These are phyloP conservation scores for Centaurea solstitialis DNA, from an alignment of 129 eudicot species.

Conservation along the genomic window DNA sequence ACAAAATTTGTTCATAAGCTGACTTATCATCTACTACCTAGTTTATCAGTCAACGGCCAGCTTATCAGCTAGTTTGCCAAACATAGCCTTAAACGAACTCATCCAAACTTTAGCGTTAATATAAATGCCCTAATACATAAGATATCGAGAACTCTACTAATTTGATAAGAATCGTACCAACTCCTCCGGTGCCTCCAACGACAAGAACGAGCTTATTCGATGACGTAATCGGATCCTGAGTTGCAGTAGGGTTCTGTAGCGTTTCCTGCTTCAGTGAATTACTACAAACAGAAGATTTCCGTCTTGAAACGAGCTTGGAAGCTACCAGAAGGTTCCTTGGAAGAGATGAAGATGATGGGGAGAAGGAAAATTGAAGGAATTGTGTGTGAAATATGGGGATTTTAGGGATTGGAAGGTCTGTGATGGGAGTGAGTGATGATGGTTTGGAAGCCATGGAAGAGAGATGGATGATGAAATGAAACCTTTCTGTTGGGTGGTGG, in stretches of 20 bases:
- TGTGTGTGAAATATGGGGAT: conserved; percentile 24
- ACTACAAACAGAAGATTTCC: conserved; percentile 27
- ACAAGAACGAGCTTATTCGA: conserved; percentile 83
- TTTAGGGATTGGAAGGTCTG: conserved; percentile 25
- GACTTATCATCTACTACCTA: no score
- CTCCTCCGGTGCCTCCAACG: conserved; percentile 92
- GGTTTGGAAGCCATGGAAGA: conserved; percentile 58
- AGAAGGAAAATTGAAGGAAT: conserved; percentile 15
- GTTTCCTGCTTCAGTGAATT: conserved; percentile 56
- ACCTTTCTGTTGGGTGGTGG: conserved; percentile 22
- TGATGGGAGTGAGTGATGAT: conserved; percentile 42
- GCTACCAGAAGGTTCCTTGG: background rate
- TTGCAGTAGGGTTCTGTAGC: conserved; percentile 27
- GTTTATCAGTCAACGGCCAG: no score
- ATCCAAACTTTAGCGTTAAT: background rate
- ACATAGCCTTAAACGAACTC: background rate
- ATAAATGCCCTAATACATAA: background rate
- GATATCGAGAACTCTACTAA: background rate
- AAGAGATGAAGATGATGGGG: conserved; percentile 16
- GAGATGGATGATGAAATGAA: background rate
- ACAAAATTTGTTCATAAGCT: no score
- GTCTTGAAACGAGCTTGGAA: conserved; percentile 16
- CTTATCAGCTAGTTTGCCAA: no score
- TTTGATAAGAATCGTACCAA: conserved; percentile 44
- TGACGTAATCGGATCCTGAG: conserved; percentile 22